These are phyloP conservation scores for Ceratobasidium sp. DNA, from an alignment of 1,284 basidiomycete species.

Conservation along the genomic window DNA sequence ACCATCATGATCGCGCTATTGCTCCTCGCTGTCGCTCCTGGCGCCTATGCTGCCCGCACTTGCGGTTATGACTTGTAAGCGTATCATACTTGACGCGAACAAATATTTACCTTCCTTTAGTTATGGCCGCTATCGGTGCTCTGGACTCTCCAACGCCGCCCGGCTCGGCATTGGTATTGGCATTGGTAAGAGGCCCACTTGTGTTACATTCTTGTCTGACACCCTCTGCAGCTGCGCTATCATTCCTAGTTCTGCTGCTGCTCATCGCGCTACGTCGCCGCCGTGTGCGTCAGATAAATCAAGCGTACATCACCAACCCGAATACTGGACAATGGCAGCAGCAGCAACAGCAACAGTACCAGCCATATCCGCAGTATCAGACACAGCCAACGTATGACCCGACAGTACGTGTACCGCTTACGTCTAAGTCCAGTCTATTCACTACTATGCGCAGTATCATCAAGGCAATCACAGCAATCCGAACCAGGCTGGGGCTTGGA, in stretches of 20 bases:
- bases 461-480: not conserved
- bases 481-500: conserved; percentile 25
- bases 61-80: conserved; percentile 40
- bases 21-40: not conserved
- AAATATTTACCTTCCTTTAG: not conserved
- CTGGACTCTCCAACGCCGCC: conserved; percentile 41
- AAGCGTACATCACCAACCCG: conserved; percentile 31
- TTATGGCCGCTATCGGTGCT: conserved; percentile 43
- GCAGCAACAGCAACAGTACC: not conserved
- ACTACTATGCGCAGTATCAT: not conserved
- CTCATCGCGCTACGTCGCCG: conserved; percentile 35
- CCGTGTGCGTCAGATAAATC: conserved; percentile 25
- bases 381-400: conserved; percentile 32
- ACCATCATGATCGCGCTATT: conserved; percentile 35
- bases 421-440: not conserved
- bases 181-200: conserved; percentile 16
- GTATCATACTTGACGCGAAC: not conserved
- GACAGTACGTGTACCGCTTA: not conserved
- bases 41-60: conserved; percentile 31
- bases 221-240: conserved; percentile 5
- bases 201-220: not conserved
- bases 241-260: not conserved
- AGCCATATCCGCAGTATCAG: conserved; percentile 21
- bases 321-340: not conserved
- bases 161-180: conserved; percentile 44